Evolutionary conservation across 176 grass and related monocot genomes (phyloP).

Genomic region (Aegilops sharonensis): DNA sequence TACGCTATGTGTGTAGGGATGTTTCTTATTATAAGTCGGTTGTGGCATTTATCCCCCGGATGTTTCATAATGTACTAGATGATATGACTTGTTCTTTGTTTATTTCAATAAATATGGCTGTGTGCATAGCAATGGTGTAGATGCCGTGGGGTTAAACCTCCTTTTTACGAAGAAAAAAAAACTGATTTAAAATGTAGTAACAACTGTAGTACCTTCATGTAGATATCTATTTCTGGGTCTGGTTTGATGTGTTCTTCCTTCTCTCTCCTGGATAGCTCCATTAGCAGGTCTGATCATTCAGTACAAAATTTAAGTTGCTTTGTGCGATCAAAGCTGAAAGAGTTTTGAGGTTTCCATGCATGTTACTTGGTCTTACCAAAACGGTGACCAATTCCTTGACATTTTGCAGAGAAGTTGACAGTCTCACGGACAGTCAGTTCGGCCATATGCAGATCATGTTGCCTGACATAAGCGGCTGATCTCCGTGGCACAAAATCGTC

Average conservation of each 20-base stretch:
- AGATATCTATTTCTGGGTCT: constrained; percentile 76
- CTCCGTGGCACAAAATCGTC: constrained; percentile 59
- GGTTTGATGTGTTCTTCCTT: constrained; percentile 73
- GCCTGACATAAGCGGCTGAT: constrained; percentile 77
- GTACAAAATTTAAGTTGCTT: constrained; percentile 7
- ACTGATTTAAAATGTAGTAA: background rate
- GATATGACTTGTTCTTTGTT: too few relatives aligned
- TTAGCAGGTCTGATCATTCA: constrained; percentile 48
- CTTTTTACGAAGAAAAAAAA: background rate
- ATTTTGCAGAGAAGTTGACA: constrained; percentile 66
- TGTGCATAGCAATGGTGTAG: too few relatives aligned
- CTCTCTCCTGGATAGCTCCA: constrained; percentile 72
- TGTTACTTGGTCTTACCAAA: constrained; percentile 42
- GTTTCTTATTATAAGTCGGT: too few relatives aligned
- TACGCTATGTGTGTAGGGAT: too few relatives aligned
- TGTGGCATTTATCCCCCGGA: too few relatives aligned
- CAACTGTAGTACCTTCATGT: constrained; percentile 59
- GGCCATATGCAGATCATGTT: constrained; percentile 65
- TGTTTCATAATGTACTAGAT: too few relatives aligned
- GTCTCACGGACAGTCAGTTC: constrained; percentile 78
- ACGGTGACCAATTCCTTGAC: constrained; percentile 61
- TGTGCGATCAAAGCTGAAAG: too few relatives aligned
- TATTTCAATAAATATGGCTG: too few relatives aligned
- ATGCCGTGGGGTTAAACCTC: too few relatives aligned
- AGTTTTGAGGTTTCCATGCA: background rate